These are phyloP conservation scores for Monosporascus sp. DNA, from an alignment of 2,329 filamentous ascomycete species.

Conservation along the genomic window DNA sequence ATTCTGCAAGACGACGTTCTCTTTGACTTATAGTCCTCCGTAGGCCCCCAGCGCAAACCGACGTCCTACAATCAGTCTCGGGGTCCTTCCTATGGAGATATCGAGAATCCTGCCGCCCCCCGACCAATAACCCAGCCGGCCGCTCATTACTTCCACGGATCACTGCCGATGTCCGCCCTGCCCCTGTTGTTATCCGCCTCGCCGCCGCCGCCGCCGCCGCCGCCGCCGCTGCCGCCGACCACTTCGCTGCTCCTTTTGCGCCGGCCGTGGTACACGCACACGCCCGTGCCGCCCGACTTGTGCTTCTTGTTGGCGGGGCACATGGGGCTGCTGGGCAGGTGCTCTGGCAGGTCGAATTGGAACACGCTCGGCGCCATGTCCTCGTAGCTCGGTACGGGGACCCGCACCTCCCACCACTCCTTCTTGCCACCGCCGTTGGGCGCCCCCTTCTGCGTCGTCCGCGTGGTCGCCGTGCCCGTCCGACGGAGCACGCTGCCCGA, in stretches of 20 bases:
- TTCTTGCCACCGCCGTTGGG: constrained; percentile 3
- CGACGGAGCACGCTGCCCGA: background rate
- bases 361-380: constrained; percentile 29
- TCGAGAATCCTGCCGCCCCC: too few relatives aligned
- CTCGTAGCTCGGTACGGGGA: constrained; percentile 15
- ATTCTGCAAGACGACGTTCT: too few relatives aligned
- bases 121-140: too few relatives aligned
- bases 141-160: background rate
- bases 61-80: too few relatives aligned
- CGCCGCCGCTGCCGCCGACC: too few relatives aligned
- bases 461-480: too few relatives aligned
- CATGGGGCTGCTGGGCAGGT: constrained; percentile 45
- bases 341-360: constrained; percentile 46
- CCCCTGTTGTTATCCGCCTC: background rate
- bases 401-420: constrained; percentile 29
- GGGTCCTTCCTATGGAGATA: too few relatives aligned
- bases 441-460: constrained; percentile 1
- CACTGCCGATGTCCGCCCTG: background rate
- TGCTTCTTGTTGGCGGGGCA: constrained; percentile 45
- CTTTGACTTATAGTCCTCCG: too few relatives aligned
- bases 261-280: constrained; percentile 48
- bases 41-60: too few relatives aligned
- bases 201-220: background rate
- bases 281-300: constrained; percentile 37
- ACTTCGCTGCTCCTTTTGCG: constrained; percentile 11